Evolutionary conservation across 192 early-diverging fungal genomes (phyloP).

Genomic region (Phycomyces blakesleeanus): DNA sequence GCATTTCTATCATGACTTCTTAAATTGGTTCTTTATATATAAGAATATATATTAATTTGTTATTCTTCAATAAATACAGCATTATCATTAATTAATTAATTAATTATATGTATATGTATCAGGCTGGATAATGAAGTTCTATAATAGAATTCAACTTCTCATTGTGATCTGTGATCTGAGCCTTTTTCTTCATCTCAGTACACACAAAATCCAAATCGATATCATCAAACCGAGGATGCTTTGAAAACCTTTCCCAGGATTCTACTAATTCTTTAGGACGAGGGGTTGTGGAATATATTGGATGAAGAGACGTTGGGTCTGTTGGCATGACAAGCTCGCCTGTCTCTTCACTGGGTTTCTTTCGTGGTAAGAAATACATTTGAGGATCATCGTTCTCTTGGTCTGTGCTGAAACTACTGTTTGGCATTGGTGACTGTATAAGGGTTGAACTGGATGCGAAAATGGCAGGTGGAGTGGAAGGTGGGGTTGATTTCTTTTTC

Average conservation of each 20-base stretch:
- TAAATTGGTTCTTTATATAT: slow-evolving; percentile 30
- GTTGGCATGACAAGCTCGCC: not conserved
- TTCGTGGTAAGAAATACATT: too few relatives aligned
- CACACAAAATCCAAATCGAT: slow-evolving; percentile 51
- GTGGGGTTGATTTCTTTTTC: not conserved
- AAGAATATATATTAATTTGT: not conserved
- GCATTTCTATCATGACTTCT: slow-evolving; percentile 53
- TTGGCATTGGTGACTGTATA: not conserved
- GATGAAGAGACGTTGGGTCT: not conserved
- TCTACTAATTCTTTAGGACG: slow-evolving; percentile 22
- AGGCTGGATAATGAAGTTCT: slow-evolving; percentile 3
- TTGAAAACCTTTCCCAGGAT: slow-evolving; percentile 46
- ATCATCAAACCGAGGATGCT: slow-evolving; percentile 57
- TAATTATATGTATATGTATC: too few relatives aligned
- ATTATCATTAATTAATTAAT: too few relatives aligned
- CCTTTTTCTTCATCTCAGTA: slow-evolving; percentile 49
- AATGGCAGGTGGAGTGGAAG: not conserved
- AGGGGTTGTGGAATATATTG: too few relatives aligned
- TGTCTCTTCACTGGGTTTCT: too few relatives aligned
- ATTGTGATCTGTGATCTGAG: slow-evolving; percentile 23
- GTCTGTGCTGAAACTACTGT: not conserved
- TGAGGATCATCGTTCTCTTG: not conserved
- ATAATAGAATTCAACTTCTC: slow-evolving; percentile 3
- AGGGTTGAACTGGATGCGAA: not conserved
- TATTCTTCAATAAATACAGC: too few relatives aligned